phyloP scores from a whole-genome alignment of 164 flowering plant genomes.

The Magnolia officinalis region DNA sequence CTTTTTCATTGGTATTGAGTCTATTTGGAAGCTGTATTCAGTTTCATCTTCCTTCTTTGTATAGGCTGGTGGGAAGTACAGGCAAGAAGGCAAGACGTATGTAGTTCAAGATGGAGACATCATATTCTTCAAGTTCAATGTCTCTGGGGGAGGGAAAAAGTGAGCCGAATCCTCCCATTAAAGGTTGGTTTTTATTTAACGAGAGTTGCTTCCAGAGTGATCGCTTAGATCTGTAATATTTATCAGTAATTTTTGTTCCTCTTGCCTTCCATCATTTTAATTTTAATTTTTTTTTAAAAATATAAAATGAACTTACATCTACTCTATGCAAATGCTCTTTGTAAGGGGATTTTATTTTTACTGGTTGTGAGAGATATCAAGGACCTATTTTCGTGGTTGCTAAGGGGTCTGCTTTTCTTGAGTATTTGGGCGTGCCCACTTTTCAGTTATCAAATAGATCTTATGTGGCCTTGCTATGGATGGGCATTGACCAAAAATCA shows the following conservation, averaged over 20 bases:
- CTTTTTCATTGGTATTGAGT: not conserved
- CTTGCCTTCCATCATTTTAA: not conserved
- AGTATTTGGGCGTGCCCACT: too few relatives aligned
- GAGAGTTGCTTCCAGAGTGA: not conserved
- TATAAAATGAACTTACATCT: too few relatives aligned
- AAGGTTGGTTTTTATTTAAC: not conserved
- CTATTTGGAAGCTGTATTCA: not conserved
- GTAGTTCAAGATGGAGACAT: constrained; percentile 95
- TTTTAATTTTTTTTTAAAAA: too few relatives aligned
- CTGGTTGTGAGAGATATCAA: too few relatives aligned
- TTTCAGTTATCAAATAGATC: too few relatives aligned
- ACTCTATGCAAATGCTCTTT: too few relatives aligned
- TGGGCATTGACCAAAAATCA: too few relatives aligned
- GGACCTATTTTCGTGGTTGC: too few relatives aligned
- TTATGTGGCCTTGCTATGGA: too few relatives aligned
- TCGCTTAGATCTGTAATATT: not conserved
- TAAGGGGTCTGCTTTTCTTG: too few relatives aligned
- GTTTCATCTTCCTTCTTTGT: not conserved
- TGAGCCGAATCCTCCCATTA: constrained; percentile 16
- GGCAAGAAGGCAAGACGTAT: constrained; percentile 92
- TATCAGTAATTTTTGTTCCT: not conserved
- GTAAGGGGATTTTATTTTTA: too few relatives aligned
- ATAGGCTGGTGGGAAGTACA: constrained; percentile 94
- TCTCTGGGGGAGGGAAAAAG: constrained; percentile 95
- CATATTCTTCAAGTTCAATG: constrained; percentile 97